Base-by-base conservation (phyloP, 1,284 basidiomycete species). In the Melampsora larici-populina region DNA sequence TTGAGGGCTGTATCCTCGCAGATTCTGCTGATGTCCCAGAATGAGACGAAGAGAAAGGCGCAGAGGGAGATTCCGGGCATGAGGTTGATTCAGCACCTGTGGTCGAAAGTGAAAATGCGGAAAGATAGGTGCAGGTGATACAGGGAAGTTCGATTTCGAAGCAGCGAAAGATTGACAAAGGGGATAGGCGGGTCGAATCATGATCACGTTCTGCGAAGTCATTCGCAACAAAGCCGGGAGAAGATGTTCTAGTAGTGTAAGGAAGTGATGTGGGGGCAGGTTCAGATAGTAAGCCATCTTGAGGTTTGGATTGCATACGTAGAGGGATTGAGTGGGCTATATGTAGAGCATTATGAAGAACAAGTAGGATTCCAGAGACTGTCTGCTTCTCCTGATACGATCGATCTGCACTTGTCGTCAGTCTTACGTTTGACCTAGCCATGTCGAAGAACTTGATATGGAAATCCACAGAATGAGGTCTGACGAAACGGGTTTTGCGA, bases 401-500 rank as follows among this genome's bases (percentile, higher is more conserved):
- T 60, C 55, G 55, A 26, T 24, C 0, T 15, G 9, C 26, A 11
- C 55, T 60, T 31, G 2, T 60, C 29, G 55, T 26, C 15, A 46
- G 43, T 31, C 55, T 60, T 31, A 1, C 29, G 29, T 51, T 49
- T 40, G 58, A 55, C 21, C 36, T 49, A 24, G 36, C 36, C 49
- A 29, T 26, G 26, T 76, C 74, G 18, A 66, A 76, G 21, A 69
- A 67, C 33, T 55, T 68, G 43, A 76, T 64, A 11, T 58, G 36
- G 60, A 76, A 26, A 31, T 76, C 67, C n/a, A 76, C 58, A 26
- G 74, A 76, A 15, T 66, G 74, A 43, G 74, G 74, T 3, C 74
- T 31, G 21, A 76, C 67, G 26, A 67, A 58, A 55, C 43, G 74
- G 49, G 63, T 76, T 55, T 66, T 67, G 58, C 49, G 67, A 55